These are phyloP conservation scores for Clavulina sp. DNA, from an alignment of 768 basidiomycete species.

Conservation along the genomic window DNA sequence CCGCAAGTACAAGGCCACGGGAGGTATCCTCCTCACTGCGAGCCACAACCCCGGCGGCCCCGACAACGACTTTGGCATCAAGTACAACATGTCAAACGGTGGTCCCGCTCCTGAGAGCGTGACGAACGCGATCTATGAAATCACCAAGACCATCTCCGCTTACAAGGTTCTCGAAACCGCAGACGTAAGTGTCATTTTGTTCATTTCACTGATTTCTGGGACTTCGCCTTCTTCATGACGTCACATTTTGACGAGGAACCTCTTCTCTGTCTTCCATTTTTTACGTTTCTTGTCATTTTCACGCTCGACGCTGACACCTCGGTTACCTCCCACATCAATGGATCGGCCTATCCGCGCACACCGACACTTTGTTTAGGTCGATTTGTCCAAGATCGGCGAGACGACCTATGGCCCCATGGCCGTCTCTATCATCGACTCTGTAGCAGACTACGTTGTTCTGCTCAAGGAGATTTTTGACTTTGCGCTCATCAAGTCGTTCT, in stretches of 20 bases:
- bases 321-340: neutral
- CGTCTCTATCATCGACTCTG: constrained; percentile 88
- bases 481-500: constrained; percentile 75
- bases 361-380: constrained; percentile 32
- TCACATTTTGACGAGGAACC: too few species aligned
- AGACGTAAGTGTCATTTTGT: constrained; percentile 32
- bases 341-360: neutral
- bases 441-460: constrained; percentile 69
- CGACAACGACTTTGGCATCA: constrained; percentile 97
- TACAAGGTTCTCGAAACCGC: constrained; percentile 75
- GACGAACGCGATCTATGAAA: constrained; percentile 89
- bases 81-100: constrained; percentile 96
- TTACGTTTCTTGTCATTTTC: too few species aligned
- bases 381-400: constrained; percentile 69
- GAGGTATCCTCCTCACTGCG: constrained; percentile 92
- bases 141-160: constrained; percentile 65
- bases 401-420: constrained; percentile 63
- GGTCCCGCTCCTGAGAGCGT: constrained; percentile 93
- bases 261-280: too few species aligned
- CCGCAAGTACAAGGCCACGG: constrained; percentile 87
- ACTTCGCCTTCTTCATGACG: too few species aligned
- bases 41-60: constrained; percentile 98
- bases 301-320: neutral
- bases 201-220: neutral
- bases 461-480: constrained; percentile 91